Base-by-base conservation (phyloP, 345 rosid species). In the Eucalyptus albens region DNA sequence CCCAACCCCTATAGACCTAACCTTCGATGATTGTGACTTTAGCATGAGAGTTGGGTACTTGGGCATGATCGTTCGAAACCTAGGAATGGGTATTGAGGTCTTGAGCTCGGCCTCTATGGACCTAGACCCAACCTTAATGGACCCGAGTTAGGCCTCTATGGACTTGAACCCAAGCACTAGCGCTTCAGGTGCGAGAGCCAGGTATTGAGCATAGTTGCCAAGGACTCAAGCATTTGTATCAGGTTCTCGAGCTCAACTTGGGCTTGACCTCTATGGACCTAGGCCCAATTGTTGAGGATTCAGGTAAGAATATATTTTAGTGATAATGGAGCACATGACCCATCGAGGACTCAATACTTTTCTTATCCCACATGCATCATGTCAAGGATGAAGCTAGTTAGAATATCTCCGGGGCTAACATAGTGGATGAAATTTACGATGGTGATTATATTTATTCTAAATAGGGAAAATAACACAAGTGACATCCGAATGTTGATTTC, bases 191-290 rank as follows among this genome's bases (percentile, higher is more conserved):
- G 7, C 11, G 2, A 31, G 22, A 67, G 22, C 22, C 6, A 31
- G 1, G 40, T 17, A 33, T 72, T 0, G 14, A 8, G 81, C 13
- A 8, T 17, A 31, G 81, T 21, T 10, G 6, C 24, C 24, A 69
- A 16, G 12, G 12, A 69, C 81, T 3, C 2, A 1, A 31, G 44
- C 24, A 33, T 5, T 8, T 2, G 24, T 65, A 65, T 65, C 2
- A 7, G 0, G 24, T 4, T 33, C 21, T 17, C 12, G 0, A 3
- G 44, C 42, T 69, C 4, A 1, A 2, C 13, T 10, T 16, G 37
- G 24, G 81, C 3, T 69, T 21, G 15, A 3, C 33, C 29, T n/a
- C 37, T 29, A 65, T 65, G 9, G 9, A 65, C 33, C 72, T 65
- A 65, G 33, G 72, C 72, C 37, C 3, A 6, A 60, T 12, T 26